phyloP scores from a whole-genome alignment of 768 basidiomycete genomes.

The Dioszegia hungarica region DNA sequence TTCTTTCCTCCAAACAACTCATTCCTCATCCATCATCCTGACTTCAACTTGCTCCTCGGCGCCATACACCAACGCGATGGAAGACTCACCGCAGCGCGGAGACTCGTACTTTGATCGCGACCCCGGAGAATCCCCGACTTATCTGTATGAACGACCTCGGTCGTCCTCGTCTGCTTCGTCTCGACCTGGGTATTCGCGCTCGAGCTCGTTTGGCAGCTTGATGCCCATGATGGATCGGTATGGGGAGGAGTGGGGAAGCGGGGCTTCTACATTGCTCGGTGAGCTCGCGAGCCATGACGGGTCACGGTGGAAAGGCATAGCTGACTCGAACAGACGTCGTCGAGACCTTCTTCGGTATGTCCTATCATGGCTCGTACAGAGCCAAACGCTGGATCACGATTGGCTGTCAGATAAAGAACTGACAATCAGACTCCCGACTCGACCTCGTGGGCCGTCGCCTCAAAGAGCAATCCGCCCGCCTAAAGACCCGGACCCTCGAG shows the following conservation, averaged over 20 bases:
- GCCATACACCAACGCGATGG: too few species aligned
- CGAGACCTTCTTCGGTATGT: slow-evolving; percentile 72
- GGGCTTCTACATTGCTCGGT: slow-evolving; percentile 84
- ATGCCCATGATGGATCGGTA: slow-evolving; percentile 47
- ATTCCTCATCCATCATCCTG: not conserved
- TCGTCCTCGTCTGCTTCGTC: slow-evolving; percentile 1
- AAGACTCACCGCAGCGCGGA: not conserved
- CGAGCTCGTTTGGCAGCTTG: slow-evolving; percentile 10
- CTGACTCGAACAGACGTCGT: slow-evolving; percentile 63
- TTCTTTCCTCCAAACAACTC: not conserved
- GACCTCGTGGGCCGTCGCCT: slow-evolving; percentile 63
- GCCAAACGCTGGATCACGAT: not conserved
- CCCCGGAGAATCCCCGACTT: not conserved
- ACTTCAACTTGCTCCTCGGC: not conserved
- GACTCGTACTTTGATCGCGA: not conserved
- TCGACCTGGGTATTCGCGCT: slow-evolving; percentile 6
- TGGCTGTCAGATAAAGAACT: not conserved
- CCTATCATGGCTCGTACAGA: not conserved
- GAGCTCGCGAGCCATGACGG: slow-evolving; percentile 29
- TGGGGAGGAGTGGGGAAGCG: slow-evolving; percentile 57
- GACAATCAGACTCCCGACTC: slow-evolving; percentile 61
- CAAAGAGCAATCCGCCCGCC: slow-evolving; percentile 75
- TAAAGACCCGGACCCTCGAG: slow-evolving; percentile 77
- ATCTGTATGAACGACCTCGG: not conserved
- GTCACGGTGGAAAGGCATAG: not conserved